Evolutionary conservation across 176 grass and related monocot species (phyloP).

Genomic region (Musa beccarii): DNA sequence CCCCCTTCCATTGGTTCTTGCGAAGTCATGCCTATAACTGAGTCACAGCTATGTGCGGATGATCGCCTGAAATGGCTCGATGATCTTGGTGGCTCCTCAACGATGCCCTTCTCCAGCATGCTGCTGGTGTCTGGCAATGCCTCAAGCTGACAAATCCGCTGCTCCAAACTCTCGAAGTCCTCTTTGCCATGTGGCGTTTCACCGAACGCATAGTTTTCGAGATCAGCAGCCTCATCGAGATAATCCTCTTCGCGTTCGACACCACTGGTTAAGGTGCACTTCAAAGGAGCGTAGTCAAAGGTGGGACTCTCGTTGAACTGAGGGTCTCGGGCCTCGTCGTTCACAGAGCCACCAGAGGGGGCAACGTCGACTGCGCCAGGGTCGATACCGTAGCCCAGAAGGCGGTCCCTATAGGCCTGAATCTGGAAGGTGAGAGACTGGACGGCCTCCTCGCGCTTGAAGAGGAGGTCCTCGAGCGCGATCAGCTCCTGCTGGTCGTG

Average conservation of each 20-base stretch:
- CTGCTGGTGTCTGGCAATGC: not conserved
- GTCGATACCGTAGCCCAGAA: constrained; percentile 59
- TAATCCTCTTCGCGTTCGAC: not conserved
- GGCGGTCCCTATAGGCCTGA: constrained; percentile 37
- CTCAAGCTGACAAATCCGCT: not conserved
- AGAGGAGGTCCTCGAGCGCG: constrained; percentile 48
- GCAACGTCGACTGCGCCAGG: constrained; percentile 13
- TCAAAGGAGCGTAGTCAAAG: constrained; percentile 5
- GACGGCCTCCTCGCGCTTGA: constrained; percentile 39
- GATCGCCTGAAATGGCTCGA: not conserved
- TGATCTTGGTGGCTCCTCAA: not conserved
- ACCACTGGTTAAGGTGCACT: not conserved
- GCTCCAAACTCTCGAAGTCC: not conserved
- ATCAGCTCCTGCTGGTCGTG: constrained; percentile 61
- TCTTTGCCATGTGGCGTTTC: not conserved
- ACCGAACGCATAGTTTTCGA: not conserved
- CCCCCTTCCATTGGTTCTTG: not conserved
- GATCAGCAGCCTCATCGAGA: not conserved
- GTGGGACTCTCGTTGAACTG: constrained; percentile 14
- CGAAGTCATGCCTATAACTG: not conserved
- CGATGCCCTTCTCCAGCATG: not conserved
- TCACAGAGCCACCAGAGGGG: not conserved
- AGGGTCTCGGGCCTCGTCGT: constrained; percentile 15
- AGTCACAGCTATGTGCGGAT: not conserved
- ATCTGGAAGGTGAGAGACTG: constrained; percentile 34